These are phyloP conservation scores for Monosporascus sp. DNA, from an alignment of 2,329 filamentous ascomycete species.

Conservation along the genomic window DNA sequence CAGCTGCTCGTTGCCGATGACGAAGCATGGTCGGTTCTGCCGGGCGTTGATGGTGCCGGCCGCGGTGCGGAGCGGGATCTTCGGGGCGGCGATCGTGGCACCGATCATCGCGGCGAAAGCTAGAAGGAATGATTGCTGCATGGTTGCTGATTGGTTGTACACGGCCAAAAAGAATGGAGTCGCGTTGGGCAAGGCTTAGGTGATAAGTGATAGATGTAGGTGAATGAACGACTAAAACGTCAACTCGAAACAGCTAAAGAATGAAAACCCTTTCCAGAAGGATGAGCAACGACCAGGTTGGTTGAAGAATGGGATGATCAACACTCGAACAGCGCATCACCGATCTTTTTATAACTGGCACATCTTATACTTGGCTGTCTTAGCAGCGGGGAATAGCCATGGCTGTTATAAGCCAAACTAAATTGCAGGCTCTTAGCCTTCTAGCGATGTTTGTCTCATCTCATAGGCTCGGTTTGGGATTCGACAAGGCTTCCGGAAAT, in stretches of 20 bases:
- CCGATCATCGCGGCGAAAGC: background rate
- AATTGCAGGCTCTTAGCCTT: background rate
- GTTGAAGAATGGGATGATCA: background rate
- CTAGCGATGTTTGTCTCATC: too few species aligned
- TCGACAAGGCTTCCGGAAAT: background rate
- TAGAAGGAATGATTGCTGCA: background rate
- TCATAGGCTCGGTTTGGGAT: background rate
- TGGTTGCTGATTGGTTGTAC: background rate
- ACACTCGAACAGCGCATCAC: background rate
- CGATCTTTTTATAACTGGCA: background rate
- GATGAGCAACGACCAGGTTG: background rate
- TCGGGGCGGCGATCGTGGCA: background rate
- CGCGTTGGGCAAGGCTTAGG: too few species aligned
- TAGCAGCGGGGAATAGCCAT: background rate
- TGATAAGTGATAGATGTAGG: background rate
- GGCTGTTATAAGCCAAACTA: background rate
- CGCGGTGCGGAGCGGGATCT: background rate
- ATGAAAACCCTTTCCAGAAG: background rate
- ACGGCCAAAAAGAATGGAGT: too few species aligned
- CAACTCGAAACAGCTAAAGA: background rate
- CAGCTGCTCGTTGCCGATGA: slow-evolving; percentile 45
- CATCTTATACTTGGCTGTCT: background rate
- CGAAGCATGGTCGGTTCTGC: slow-evolving; percentile 40
- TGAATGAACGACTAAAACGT: background rate
- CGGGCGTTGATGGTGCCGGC: too few species aligned